phyloP scores from a whole-genome alignment of 78 protist species.

The Salpingoeca rosetta region DNA sequence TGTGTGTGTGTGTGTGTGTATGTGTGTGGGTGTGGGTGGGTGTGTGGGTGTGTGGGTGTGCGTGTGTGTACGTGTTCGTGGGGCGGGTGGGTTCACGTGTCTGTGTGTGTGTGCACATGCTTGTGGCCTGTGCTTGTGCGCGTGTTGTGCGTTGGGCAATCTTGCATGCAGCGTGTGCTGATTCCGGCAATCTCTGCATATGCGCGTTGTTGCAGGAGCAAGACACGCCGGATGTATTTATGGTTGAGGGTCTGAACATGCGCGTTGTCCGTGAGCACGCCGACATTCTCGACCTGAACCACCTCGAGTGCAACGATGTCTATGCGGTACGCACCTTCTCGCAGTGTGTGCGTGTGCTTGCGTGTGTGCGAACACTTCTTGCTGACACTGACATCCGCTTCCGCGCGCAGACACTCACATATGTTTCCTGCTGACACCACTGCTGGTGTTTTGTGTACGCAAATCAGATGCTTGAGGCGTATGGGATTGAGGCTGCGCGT shows the following conservation, averaged over 20 bases:
- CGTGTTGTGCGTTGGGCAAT: neutral
- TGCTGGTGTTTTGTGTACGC: no score
- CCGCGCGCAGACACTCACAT: no score
- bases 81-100: neutral
- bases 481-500: constrained; percentile 77
- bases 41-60: no score
- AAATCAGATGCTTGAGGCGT: neutral
- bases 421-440: no score
- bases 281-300: constrained; percentile 32
- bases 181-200: neutral
- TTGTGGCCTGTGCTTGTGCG: no score
- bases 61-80: neutral
- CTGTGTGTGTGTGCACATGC: neutral
- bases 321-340: constrained; percentile 22
- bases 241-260: constrained; percentile 80
- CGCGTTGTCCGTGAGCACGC: constrained; percentile 16
- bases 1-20: neutral
- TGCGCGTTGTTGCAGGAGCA: neutral
- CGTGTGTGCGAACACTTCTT: no score
- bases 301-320: constrained; percentile 59
- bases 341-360: neutral
- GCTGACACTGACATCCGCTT: no score
- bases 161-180: neutral
- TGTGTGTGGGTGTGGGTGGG: no score
- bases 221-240: neutral